phyloP scores from a whole-genome alignment of 2,329 filamentous ascomycete genomes.

The Neoarthrinium moseri region DNA sequence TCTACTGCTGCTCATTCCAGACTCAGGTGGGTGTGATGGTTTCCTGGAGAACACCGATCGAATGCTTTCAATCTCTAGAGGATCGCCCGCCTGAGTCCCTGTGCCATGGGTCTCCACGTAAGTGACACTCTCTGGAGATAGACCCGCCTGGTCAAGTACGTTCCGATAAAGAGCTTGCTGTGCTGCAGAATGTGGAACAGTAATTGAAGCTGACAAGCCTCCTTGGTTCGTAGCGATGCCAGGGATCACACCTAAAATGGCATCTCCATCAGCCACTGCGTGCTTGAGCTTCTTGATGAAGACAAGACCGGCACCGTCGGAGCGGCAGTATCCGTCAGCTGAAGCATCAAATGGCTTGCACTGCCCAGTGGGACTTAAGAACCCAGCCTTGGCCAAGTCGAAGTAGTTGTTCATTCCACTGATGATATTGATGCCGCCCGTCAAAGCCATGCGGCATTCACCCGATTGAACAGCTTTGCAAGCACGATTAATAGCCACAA shows the following conservation, averaged over 20 bases:
- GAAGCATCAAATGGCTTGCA: conserved; percentile 48
- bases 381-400: conserved; percentile 29
- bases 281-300: conserved; percentile 49
- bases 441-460: conserved; percentile 32
- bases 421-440: conserved; percentile 39
- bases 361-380: conserved; percentile 40
- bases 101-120: conserved; percentile 36
- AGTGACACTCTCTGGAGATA: conserved; percentile 23
- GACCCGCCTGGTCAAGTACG: conserved; percentile 18
- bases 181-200: conserved; percentile 21
- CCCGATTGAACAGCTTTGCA: conserved; percentile 27
- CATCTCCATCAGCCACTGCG: conserved; percentile 50
- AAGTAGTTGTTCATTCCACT: conserved; percentile 21
- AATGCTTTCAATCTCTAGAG: conserved; percentile 20
- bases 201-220: conserved; percentile 24
- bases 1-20: neutral
- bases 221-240: conserved; percentile 34
- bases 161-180: conserved; percentile 29
- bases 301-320: conserved; percentile 46
- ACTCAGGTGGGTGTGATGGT: no score
- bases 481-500: conserved; percentile 32
- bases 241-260: conserved; percentile 42
- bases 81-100: conserved; percentile 34
- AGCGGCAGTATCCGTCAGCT: conserved; percentile 55
- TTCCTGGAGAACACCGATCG: conserved; percentile 15